Base-by-base conservation (phyloP, 2,329 filamentous ascomycete species). In the Remersonia thermophila region DNA sequence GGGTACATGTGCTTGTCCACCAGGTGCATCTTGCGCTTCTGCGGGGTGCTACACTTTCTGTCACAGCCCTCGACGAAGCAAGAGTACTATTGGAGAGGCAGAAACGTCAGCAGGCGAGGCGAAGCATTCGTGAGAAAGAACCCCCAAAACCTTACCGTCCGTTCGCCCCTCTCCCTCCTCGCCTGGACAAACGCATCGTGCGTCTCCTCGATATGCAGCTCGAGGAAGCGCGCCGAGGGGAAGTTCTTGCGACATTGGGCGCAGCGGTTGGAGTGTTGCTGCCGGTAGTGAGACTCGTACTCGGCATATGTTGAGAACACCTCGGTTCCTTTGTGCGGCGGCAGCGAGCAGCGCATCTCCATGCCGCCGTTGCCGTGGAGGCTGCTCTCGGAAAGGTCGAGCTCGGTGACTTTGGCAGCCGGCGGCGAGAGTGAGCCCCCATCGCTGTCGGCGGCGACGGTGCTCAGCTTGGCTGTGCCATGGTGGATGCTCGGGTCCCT, bases 1-100 rank as follows among this genome's bases (percentile, higher is more conserved):
- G 87, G 89, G 53, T 91, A 98, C 61, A 80, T 71, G 58, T 98
- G 91, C 61, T 94, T 95, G 64, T 94, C 87, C 47, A 94, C 84
- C 46, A 94, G 67, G 63, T 98, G 89, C 55, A 84, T 74, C 25
- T 83, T 72, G 30, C 91, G 74, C 59, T 94, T 96, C 51, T 83
- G 77, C 20, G 81, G 77, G 3, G 83, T 86, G 37, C 73, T 76
- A 60, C 87, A 95, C 54, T 85, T 78, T 46, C 82, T 74, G 40
- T 91, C 83, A 57, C 91, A 98, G 33, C 71, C 78, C 52, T 94
- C 82, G 6, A 95, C 77, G 51, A 96, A 93, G 61, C 91, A 98
- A 4, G 75, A 77, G 58, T 81, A 95, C 77, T 91, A 41, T 17
- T 35, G n/a, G n/a, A n/a, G n/a, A n/a, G n/a, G n/a, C n/a, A n/a